Base-by-base conservation (phyloP, 1,284 basidiomycete genomes). In the Cryptococcus neoformans region DNA sequence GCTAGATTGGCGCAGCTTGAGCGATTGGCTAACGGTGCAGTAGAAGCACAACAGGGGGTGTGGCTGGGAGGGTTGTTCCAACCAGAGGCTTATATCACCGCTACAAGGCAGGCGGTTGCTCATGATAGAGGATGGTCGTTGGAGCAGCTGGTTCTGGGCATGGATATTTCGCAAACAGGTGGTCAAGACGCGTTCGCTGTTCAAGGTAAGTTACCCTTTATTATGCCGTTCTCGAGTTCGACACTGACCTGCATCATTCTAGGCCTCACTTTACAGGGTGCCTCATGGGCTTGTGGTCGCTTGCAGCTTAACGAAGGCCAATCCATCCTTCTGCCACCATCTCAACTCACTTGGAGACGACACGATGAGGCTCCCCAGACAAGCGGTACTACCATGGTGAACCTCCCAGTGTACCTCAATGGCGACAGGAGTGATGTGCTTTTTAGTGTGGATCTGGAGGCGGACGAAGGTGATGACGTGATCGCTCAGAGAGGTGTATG, bases 11-110 rank as follows among this genome's bases (percentile, higher is more conserved):
- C 77, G 17, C 94, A 96, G 73, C 82, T 97, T 40, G 85, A 91
- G 57, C 77, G 80, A n/a, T 86, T 95, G 60, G 85, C 89, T 0
- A 37, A 36, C 11, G 49, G n/a, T 14, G 37, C n/a, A 17, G 11
- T 41, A 9, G 38, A 53, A 21, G 47, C 53, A 21, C 59, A 54
- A 1, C 35, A 47, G n/a, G 65, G 89, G 60, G 81, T 92, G 39
- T 92, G 90, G 88, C 83, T 96, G 11, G 92, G 93, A 38, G 90
- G 90, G 0, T 76, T 97, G 53, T 96, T 97, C 83, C 93, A 91
- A 83, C 94, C 94, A 1, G 91, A 94, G 70, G 92, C 92, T 2
- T 96, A 92, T 75, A 84, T 97, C 67, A 96, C 93, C 0, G 93
- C 93, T 1, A 94, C 92, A 1, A 83, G 93, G 53, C 94, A 97